phyloP scores from a whole-genome alignment of 768 basidiomycete species.

The Trametes elegans region DNA sequence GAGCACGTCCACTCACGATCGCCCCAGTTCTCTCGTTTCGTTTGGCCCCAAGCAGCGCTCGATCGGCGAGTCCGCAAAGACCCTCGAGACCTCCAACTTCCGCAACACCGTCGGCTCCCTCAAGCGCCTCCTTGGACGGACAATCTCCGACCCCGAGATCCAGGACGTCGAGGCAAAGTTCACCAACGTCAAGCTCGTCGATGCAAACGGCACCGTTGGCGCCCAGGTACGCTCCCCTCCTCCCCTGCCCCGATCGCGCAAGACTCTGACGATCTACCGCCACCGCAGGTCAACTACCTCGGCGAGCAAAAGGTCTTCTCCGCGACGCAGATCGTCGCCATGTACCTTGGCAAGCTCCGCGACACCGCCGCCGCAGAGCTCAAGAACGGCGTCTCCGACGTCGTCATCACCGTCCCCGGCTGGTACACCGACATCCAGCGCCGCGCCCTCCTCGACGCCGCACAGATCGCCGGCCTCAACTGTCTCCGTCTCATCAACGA shows the following conservation, averaged over 20 bases:
- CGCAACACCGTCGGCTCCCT: slow-evolving; percentile 93
- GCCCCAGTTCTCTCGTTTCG: slow-evolving; percentile 81
- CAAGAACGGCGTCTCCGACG: slow-evolving; percentile 82
- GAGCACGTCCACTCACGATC: neutral
- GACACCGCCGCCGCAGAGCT: slow-evolving; percentile 86
- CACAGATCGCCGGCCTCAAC: slow-evolving; percentile 85
- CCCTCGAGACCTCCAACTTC: slow-evolving; percentile 97
- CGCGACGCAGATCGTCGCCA: slow-evolving; percentile 87
- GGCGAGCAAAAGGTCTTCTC: slow-evolving; percentile 80
- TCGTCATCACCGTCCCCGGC: slow-evolving; percentile 94
- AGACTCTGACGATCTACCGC: slow-evolving; percentile 9
- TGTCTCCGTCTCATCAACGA: slow-evolving; percentile 96
- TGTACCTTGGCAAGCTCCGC: slow-evolving; percentile 87
- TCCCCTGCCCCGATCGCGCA: neutral
- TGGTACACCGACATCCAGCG: slow-evolving; percentile 97
- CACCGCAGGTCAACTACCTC: slow-evolving; percentile 76
- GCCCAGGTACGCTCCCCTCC: slow-evolving; percentile 61
- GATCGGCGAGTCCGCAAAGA: slow-evolving; percentile 96
- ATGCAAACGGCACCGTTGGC: slow-evolving; percentile 81
- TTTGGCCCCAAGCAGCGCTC: slow-evolving; percentile 90
- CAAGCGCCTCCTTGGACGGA: slow-evolving; percentile 87
- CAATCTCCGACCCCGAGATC: slow-evolving; percentile 77
- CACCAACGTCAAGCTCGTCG: slow-evolving; percentile 82
- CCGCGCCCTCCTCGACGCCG: slow-evolving; percentile 86
- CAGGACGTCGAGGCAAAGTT: slow-evolving; percentile 86